phyloP scores from a whole-genome alignment of 805 yeast species.

The Candida fluviatilis region DNA sequence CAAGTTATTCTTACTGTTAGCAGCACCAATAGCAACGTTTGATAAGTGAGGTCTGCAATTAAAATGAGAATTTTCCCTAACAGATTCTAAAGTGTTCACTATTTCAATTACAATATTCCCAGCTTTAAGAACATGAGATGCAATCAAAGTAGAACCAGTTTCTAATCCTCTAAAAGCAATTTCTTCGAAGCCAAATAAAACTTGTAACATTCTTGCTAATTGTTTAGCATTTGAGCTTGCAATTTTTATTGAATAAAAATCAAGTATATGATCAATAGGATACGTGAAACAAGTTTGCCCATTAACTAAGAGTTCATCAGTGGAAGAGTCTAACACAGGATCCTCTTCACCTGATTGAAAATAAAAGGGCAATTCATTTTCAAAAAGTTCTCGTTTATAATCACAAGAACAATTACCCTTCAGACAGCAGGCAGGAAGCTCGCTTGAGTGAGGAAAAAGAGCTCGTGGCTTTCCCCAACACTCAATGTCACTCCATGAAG shows the following conservation, averaged over 20 bases:
- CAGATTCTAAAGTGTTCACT: slow-evolving; percentile 33
- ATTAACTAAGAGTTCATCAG: slow-evolving; percentile 17
- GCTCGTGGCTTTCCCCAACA: no score
- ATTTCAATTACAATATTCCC: slow-evolving; percentile 51
- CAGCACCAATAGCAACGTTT: slow-evolving; percentile 11
- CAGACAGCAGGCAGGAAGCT: no score
- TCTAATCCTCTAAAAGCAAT: slow-evolving; percentile 67
- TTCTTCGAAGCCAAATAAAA: slow-evolving; percentile 58
- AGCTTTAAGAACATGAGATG: slow-evolving; percentile 59
- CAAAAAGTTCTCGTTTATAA: background rate
- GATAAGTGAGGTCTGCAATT: no score
- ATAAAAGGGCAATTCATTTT: slow-evolving; percentile 15
- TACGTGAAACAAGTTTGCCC: slow-evolving; percentile 14
- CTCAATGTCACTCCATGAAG: background rate
- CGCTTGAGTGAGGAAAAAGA: no score
- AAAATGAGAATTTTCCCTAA: slow-evolving; percentile 14
- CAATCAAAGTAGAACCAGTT: slow-evolving; percentile 52
- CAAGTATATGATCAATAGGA: slow-evolving; percentile 30
- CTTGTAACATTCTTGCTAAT: slow-evolving; percentile 51
- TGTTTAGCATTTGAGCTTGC: slow-evolving; percentile 72
- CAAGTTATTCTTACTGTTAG: background rate
- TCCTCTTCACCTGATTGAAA: slow-evolving; percentile 12
- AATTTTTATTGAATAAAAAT: slow-evolving; percentile 67
- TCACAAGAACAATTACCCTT: no score
- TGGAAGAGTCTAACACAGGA: slow-evolving; percentile 12